Evolutionary conservation across 129 eudicot species (phyloP), one percentile per base, ranked within the genome.

Genomic region (Dittrichia graveolens): DNA sequence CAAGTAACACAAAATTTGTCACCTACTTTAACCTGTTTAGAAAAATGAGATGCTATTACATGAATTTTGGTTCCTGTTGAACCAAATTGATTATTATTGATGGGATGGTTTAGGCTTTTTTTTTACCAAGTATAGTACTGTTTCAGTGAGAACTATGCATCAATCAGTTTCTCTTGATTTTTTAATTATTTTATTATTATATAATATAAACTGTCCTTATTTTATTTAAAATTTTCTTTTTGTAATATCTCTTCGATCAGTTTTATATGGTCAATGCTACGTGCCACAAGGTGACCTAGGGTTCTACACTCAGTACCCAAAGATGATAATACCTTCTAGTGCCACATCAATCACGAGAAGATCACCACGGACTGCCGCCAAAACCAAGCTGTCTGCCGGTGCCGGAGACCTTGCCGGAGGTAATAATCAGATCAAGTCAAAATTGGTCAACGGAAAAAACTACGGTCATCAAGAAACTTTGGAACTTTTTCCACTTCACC

Each of bases 251-350:
- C 43, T 78, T 5, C 31, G 1, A 24, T 24, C 82, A 86, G 92
- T 86, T 46, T 71, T 87, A 41, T 87, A 85, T 81, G 81, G 79
- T 69, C 86, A 86, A 78, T 84, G 69, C 73, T 87, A 72, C 74
- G n/a, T 86, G 14, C 86, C 86, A 43, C 81, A 78, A 60, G 55
- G 19, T 47, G 85, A 86, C 37, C 8, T 80, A 67, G 86, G 85
- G 73, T 81, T 83, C 69, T 81, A 78, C 64, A 80, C 80, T 6
- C 84, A 73, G 6, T 78, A 79, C 59, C 84, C 84, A 42, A 89
- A 67, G 81, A 76, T 83, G 65, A 80, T 49, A 18, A 19, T 78
- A 16, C 86, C 87, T 9, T 85, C 87, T 9, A 49, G 41, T 40
- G 39, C 71, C 24, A 35, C 65, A 40, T 6, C 65, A 34, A 62